These are phyloP conservation scores for Metarhizium album DNA, from an alignment of 2,329 filamentous ascomycete genomes.

Conservation along the genomic window DNA sequence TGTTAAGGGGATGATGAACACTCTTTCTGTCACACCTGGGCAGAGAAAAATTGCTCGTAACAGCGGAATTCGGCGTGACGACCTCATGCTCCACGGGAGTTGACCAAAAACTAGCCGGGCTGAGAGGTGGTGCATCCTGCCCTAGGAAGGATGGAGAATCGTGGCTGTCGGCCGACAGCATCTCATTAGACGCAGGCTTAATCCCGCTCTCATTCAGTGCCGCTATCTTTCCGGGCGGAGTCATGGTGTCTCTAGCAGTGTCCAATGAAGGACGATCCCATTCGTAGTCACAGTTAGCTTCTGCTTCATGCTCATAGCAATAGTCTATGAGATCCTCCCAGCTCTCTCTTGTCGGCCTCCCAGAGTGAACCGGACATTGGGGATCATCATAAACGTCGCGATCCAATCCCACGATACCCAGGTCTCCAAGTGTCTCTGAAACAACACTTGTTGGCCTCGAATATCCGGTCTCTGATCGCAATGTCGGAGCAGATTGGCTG, in stretches of 20 bases:
- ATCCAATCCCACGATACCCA: constrained; percentile 25
- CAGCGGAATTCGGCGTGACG: constrained; percentile 28
- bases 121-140: constrained; percentile 36
- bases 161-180: constrained; percentile 9
- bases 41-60: constrained; percentile 41
- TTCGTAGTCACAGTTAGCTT: constrained; percentile 55
- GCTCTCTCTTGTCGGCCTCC: constrained; percentile 26
- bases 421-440: constrained; percentile 40
- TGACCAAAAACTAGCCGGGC: constrained; percentile 37
- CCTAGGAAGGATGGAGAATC: constrained; percentile 16
- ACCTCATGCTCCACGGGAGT: constrained; percentile 30
- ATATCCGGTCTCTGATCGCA: constrained; percentile 32
- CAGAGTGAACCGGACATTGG: constrained; percentile 17
- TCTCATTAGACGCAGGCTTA: constrained; percentile 9
- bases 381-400: neutral
- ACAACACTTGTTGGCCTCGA: constrained; percentile 36
- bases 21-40: constrained; percentile 29
- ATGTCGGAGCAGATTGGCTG: constrained; percentile 44
- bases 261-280: constrained; percentile 51
- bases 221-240: constrained; percentile 14
- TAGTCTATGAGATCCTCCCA: constrained; percentile 65
- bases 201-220: constrained; percentile 15
- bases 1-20: constrained; percentile 15
- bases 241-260: constrained; percentile 13
- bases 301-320: constrained; percentile 57